phyloP scores from a whole-genome alignment of 345 rosid species.

The Bruguiera parviflora region DNA sequence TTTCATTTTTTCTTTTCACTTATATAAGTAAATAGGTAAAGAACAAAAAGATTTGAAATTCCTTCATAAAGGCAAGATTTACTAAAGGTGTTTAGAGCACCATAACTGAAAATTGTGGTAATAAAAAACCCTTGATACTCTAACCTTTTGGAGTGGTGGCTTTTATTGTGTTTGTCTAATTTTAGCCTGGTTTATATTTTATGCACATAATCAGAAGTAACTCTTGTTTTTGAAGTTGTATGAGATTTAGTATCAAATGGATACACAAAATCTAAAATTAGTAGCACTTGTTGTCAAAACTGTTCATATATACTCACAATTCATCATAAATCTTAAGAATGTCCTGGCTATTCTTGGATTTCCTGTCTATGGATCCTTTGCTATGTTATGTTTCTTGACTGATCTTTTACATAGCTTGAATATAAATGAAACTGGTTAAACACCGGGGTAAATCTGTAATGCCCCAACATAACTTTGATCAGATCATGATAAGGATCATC shows the following conservation, averaged over 20 bases:
- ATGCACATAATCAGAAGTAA: not conserved
- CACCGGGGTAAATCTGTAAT: not conserved
- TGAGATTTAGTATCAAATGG: too few species aligned
- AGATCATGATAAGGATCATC: constrained; percentile 66
- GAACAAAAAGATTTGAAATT: too few species aligned
- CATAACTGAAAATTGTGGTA: too few species aligned
- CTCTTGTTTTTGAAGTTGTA: too few species aligned
- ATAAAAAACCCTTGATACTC: too few species aligned
- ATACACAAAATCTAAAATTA: too few species aligned
- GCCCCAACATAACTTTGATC: constrained; percentile 11
- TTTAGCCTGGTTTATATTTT: not conserved
- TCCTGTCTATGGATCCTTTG: not conserved
- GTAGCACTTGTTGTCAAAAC: not conserved
- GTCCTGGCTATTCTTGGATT: not conserved
- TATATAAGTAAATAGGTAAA: too few species aligned
- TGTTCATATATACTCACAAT: not conserved
- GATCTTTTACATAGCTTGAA: not conserved
- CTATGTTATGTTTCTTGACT: not conserved
- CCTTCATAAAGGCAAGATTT: too few species aligned
- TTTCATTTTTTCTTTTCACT: too few species aligned
- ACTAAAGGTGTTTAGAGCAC: too few species aligned
- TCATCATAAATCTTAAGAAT: not conserved
- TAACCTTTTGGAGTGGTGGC: not conserved
- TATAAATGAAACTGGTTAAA: not conserved
- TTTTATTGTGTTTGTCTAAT: not conserved